These are phyloP conservation scores for Penstemon newberryi DNA, from an alignment of 257 asterid genomes.

Conservation along the genomic window DNA sequence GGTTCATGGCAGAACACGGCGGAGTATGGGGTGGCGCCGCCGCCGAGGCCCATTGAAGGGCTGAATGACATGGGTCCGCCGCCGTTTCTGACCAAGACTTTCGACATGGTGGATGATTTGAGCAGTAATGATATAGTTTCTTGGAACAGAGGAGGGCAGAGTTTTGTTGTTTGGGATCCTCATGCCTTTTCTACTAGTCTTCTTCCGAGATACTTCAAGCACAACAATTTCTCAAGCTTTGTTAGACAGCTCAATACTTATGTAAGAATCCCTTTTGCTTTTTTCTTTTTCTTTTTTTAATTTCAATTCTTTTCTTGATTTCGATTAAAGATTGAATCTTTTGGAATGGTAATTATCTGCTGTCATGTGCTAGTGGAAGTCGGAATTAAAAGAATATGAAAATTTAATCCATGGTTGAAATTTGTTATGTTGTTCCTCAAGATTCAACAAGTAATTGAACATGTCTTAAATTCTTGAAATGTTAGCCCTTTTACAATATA, in stretches of 20 bases:
- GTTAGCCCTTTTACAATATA: conserved; percentile 28
- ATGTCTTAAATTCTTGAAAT: neutral
- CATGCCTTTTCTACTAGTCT: conserved; percentile 57
- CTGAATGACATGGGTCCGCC: conserved; percentile 81
- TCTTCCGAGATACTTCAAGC: conserved; percentile 72
- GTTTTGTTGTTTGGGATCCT: conserved; percentile 85
- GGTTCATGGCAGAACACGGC: conserved; percentile 27
- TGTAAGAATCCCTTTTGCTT: conserved; percentile 41
- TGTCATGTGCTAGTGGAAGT: too few relatives aligned
- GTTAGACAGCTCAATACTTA: conserved; percentile 91
- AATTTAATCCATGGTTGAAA: too few relatives aligned
- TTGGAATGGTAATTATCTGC: too few relatives aligned
- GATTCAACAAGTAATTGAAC: too few relatives aligned
- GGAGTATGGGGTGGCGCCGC: conserved; percentile 19
- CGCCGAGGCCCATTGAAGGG: conserved; percentile 83
- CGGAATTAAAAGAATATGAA: too few relatives aligned
- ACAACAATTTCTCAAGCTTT: conserved; percentile 81
- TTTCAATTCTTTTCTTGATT: neutral
- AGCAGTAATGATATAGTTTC: conserved; percentile 52
- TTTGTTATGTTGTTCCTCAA: too few relatives aligned
- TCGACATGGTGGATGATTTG: conserved; percentile 79
- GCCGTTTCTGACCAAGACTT: conserved; percentile 80
- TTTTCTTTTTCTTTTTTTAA: neutral
- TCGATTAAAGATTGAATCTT: neutral
- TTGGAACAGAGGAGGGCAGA: conserved; percentile 79